Percentiles rank a stretch among this genome's conserved stretches.
Evolutionary conservation across 495 filamentous ascomycete species (phyloP).

Genomic region (Aspergillus funiculosus): DNA sequence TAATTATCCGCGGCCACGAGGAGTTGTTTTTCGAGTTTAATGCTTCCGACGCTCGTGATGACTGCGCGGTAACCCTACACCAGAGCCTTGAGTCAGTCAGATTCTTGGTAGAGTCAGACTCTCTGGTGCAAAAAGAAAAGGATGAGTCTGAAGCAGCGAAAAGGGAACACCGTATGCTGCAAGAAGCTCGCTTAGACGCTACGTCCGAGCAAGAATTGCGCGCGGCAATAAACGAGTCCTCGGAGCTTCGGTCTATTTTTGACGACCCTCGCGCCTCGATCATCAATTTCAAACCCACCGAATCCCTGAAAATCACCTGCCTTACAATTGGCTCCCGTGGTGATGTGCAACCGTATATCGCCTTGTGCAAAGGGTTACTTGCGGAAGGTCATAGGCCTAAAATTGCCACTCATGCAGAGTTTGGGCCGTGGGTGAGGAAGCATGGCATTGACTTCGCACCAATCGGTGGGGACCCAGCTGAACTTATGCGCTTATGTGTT

Average conservation of each 20-base stretch:
- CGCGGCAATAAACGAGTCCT: constrained; percentile 31
- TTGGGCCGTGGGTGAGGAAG: constrained; percentile 77
- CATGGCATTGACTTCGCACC: constrained; percentile 90
- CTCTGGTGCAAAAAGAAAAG: constrained; percentile 63
- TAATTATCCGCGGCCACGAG: constrained; percentile 89
- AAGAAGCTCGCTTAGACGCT: constrained; percentile 66
- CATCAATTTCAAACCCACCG: constrained; percentile 85
- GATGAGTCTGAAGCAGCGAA: constrained; percentile 70
- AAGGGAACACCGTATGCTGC: constrained; percentile 73
- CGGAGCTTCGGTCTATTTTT: constrained; percentile 63
- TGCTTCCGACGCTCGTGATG: constrained; percentile 69
- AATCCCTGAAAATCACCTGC: constrained; percentile 82
- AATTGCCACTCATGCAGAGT: constrained; percentile 91
- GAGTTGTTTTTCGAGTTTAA: constrained; percentile 96
- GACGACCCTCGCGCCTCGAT: constrained; percentile 90
- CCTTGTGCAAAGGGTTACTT: constrained; percentile 83
- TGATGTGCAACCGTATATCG: constrained; percentile 97
- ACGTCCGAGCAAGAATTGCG: constrained; percentile 53
- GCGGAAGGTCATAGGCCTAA: constrained; percentile 79
- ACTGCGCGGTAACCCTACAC: constrained; percentile 77
- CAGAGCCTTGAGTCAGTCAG: constrained; percentile 66
- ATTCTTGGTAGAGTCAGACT: constrained; percentile 64
- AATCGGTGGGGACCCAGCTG: constrained; percentile 86
- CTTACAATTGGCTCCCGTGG: constrained; percentile 93
- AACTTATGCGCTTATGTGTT: constrained; percentile 92